These are phyloP conservation scores for Fraxinus greggii DNA, from an alignment of 305 asterid genomes.

Conservation along the genomic window DNA sequence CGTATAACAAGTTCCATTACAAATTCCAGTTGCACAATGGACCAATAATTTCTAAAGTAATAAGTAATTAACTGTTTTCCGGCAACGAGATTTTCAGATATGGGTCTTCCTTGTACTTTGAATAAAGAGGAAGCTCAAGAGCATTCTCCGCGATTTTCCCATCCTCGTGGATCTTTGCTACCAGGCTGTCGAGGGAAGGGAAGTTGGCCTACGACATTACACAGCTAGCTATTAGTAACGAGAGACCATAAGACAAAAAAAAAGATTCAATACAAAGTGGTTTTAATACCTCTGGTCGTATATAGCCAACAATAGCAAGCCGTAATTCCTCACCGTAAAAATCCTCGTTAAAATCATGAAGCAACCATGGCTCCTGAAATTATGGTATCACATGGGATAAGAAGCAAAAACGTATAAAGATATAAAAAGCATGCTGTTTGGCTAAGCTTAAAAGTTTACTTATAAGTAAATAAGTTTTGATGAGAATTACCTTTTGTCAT, in stretches of 20 bases:
- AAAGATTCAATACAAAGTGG: background rate
- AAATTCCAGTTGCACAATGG: background rate
- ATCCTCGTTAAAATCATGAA: slow-evolving; percentile 78
- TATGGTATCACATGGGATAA: slow-evolving; percentile 15
- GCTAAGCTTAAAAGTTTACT: background rate
- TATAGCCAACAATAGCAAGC: slow-evolving; percentile 76
- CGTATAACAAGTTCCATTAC: background rate
- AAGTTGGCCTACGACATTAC: slow-evolving; percentile 59
- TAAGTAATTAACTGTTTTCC: slow-evolving; percentile 12
- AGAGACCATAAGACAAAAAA: background rate
- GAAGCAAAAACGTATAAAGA: background rate
- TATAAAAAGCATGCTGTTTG: background rate
- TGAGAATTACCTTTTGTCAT: background rate
- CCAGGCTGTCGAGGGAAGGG: slow-evolving; percentile 71
- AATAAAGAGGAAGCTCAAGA: slow-evolving; percentile 63
- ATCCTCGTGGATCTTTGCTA: slow-evolving; percentile 77
- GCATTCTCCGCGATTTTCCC: slow-evolving; percentile 69
- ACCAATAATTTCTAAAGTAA: background rate
- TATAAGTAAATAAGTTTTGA: background rate
- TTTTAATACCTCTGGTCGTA: slow-evolving; percentile 76
- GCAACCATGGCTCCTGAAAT: slow-evolving; percentile 95
- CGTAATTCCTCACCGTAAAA: slow-evolving; percentile 84
- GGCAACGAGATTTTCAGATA: slow-evolving; percentile 33
- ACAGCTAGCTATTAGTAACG: background rate
- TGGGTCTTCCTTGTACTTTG: slow-evolving; percentile 58